Evolutionary conservation across 257 asterid genomes (phyloP), one percentile per base, ranked within the genome.

Genomic region (Mentha longifolia): DNA sequence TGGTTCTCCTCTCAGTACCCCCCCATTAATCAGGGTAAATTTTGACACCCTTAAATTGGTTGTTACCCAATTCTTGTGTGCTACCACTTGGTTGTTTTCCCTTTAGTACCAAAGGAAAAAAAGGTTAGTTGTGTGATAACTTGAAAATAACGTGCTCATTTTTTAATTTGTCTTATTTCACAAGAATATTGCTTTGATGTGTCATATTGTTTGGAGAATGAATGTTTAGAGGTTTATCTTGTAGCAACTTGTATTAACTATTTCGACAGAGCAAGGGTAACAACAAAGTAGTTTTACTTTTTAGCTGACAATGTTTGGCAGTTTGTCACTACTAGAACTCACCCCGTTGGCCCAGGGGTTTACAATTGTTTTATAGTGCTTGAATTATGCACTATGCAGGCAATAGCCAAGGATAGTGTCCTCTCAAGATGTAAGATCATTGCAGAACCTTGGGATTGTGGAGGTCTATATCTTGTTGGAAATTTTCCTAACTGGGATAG

Each of bases 361-460:
- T n/a, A 19, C 30, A n/a, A 9, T 37, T 37, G 9, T 61, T 54
- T 42, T 42, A 42, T 42, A 11, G 45, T 67, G 51, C 28, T 74
- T 49, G 15, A 67, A 30, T 72, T 57, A 51, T 79, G 83, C 92
- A 30, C 69, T 57, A 51, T 79, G 83, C 92, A 94, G 99, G 97
- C 90, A 69, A 94, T 94, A 67, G 97, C 98, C 70, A 94, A 88
- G 82, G 99, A 95, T 65, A 80, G 68, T 60, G 71, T 95, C 78
- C 84, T 95, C n/a, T 89, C 98, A 47, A 89, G 97, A 79, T 94
- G 96, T 70, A 95, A 95, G 83, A 83, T 91, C 73, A 92, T 95
- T 74, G 87, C 98, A 25, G 99, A 95, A 78, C 98, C 99, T 75
- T 95, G 99, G 98, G 98, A 91, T 75, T 95, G 99, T 79, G 98